Evolutionary conservation across 352 stramenopile genomes (phyloP).

Genomic region (Phytophthora pseudosyringae): DNA sequence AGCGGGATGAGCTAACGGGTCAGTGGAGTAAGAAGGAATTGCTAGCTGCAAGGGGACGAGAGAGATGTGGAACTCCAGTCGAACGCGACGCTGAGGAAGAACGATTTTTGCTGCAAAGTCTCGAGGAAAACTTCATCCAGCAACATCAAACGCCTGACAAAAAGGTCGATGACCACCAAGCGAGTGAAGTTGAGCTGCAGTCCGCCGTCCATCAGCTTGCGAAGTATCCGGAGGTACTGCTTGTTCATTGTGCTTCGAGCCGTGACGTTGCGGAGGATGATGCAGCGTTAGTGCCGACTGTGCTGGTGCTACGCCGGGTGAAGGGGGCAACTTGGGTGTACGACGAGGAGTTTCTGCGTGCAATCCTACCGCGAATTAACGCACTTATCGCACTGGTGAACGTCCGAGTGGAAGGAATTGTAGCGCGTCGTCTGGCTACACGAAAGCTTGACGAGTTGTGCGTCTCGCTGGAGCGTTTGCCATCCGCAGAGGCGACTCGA

Average conservation of each 20-base stretch:
- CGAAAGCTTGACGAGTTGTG: conserved; percentile 31
- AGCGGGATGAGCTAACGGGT: conserved; percentile 4
- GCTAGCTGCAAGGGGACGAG: conserved; percentile 14
- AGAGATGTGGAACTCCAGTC: not conserved
- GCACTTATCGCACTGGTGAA: conserved; percentile 55
- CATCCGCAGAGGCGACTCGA: conserved; percentile 22
- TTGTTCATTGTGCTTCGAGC: conserved; percentile 32
- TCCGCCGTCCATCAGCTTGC: conserved; percentile 15
- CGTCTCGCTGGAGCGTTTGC: conserved; percentile 15
- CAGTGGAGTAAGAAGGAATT: conserved; percentile 11
- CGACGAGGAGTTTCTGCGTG: conserved; percentile 61
- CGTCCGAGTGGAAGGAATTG: conserved; percentile 53
- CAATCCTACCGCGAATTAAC: conserved; percentile 51
- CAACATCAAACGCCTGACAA: not conserved
- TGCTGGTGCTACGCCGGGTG: conserved; percentile 59
- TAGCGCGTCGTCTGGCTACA: conserved; percentile 39
- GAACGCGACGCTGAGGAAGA: not conserved
- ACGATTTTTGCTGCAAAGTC: not conserved
- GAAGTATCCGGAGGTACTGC: conserved; percentile 23
- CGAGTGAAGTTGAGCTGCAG: not conserved
- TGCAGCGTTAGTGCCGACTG: conserved; percentile 25
- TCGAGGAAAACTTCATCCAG: conserved; percentile 14
- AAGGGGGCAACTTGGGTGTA: conserved; percentile 57
- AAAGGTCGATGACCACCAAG: not conserved
- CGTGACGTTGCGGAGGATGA: conserved; percentile 41